These are phyloP conservation scores for Pilaira anomala DNA, from an alignment of 192 early-diverging fungal genomes.

Conservation along the genomic window DNA sequence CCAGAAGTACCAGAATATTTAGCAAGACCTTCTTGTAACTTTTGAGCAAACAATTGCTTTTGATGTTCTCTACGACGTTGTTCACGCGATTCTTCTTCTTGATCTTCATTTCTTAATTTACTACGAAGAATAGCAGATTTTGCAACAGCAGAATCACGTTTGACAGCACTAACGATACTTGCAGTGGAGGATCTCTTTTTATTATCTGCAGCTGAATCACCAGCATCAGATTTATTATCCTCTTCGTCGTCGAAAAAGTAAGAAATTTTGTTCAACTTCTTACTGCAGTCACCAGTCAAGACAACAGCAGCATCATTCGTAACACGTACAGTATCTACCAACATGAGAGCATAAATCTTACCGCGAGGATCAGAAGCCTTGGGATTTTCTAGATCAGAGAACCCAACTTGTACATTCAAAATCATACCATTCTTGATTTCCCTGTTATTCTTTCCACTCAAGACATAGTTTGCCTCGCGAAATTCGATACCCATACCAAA, in stretches of 20 bases:
- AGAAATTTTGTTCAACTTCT: constrained; percentile 45
- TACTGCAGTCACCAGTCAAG: constrained; percentile 60
- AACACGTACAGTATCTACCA: constrained; percentile 86
- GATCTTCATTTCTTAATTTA: constrained; percentile 77
- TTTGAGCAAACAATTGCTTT: constrained; percentile 73
- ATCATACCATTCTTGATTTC: constrained; percentile 80
- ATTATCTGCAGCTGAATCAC: neutral
- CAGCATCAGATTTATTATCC: constrained; percentile 19
- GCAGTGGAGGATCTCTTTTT: constrained; percentile 7
- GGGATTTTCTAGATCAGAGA: constrained; percentile 79
- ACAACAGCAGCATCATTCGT: constrained; percentile 53
- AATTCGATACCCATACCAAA: constrained; percentile 95
- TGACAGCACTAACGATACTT: neutral
- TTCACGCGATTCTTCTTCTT: constrained; percentile 75
- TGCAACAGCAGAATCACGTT: constrained; percentile 34
- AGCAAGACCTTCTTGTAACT: constrained; percentile 76
- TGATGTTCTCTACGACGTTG: constrained; percentile 84
- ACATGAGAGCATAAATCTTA: constrained; percentile 79
- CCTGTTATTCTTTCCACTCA: constrained; percentile 68
- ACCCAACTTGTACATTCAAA: constrained; percentile 79
- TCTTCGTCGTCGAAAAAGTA: constrained; percentile 42
- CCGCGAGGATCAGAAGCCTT: constrained; percentile 66
- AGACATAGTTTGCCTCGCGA: constrained; percentile 75
- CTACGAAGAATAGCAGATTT: constrained; percentile 70
- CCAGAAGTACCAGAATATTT: constrained; percentile 64